These are phyloP conservation scores for Sindora glabra DNA, from an alignment of 306 rosid species.

Conservation along the genomic window DNA sequence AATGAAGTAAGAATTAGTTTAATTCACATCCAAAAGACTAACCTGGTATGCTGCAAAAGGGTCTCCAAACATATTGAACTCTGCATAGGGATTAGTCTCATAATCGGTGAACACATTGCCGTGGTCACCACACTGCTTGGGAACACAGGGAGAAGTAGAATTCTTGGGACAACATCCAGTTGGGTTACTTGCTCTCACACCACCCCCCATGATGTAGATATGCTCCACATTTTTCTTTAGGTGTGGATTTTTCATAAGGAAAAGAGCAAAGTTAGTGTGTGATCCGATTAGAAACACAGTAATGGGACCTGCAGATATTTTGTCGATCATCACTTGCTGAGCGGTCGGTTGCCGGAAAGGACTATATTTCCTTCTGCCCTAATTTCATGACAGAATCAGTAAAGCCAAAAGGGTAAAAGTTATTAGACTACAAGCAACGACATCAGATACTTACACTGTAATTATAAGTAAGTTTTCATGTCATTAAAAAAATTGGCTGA, in stretches of 20 bases:
- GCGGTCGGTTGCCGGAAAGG: slow-evolving; percentile 68
- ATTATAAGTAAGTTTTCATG: too few relatives aligned
- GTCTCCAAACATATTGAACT: slow-evolving; percentile 79
- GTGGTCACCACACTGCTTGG: slow-evolving; percentile 69
- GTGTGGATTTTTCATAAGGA: slow-evolving; percentile 77
- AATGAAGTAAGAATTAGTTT: background rate
- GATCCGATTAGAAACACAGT: slow-evolving; percentile 52
- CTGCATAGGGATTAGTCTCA: slow-evolving; percentile 75
- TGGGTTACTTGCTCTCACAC: slow-evolving; percentile 75
- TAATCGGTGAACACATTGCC: slow-evolving; percentile 74
- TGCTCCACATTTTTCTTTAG: slow-evolving; percentile 73
- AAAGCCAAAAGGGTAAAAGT: slow-evolving; percentile 14
- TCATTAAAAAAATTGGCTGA: too few relatives aligned
- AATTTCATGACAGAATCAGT: slow-evolving; percentile 23
- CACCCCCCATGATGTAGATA: slow-evolving; percentile 88
- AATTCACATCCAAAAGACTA: background rate
- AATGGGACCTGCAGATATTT: slow-evolving; percentile 70
- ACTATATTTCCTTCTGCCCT: slow-evolving; percentile 72
- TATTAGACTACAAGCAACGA: background rate
- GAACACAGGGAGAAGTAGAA: slow-evolving; percentile 47
- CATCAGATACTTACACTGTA: too few relatives aligned
- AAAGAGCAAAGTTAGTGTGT: slow-evolving; percentile 78
- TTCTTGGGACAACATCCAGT: slow-evolving; percentile 84
- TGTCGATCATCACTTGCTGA: slow-evolving; percentile 81
- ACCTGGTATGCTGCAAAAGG: slow-evolving; percentile 98